Evolutionary conservation across 164 flowering plant genomes (phyloP).

Genomic region (Amborella trichopoda): DNA sequence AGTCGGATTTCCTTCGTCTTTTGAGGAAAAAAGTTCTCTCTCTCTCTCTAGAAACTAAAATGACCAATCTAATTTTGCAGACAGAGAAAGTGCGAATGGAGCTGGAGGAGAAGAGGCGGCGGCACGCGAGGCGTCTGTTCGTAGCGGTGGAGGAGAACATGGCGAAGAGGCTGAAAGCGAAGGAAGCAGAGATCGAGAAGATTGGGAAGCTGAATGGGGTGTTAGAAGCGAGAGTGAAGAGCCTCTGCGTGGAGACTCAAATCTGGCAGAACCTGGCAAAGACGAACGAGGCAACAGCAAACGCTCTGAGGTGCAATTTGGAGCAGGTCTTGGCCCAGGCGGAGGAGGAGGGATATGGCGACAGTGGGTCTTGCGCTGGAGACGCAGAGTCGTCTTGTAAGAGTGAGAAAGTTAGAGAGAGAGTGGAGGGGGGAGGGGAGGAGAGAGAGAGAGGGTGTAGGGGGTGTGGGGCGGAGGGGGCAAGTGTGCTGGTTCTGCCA

Average conservation of each 20-base stretch:
- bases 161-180: constrained; percentile 34
- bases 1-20: not conserved
- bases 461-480: constrained; percentile 24
- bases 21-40: too few relatives aligned
- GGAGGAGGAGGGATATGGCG: constrained; percentile 13
- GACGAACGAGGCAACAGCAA: constrained; percentile 65
- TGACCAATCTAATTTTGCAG: constrained; percentile 17
- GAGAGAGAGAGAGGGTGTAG: constrained; percentile 9
- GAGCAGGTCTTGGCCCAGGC: constrained; percentile 45
- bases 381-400: constrained; percentile 17
- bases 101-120: constrained; percentile 32
- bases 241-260: constrained; percentile 51
- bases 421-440: not conserved
- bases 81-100: constrained; percentile 48
- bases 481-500: constrained; percentile 48
- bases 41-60: too few relatives aligned
- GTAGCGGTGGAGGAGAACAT: constrained; percentile 32
- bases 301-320: constrained; percentile 40
- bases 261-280: constrained; percentile 69
- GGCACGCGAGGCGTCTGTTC: constrained; percentile 28
- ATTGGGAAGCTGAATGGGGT: constrained; percentile 47
- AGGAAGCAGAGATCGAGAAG: constrained; percentile 54
- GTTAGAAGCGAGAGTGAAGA: constrained; percentile 44
- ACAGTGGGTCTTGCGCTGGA: constrained; percentile 10
- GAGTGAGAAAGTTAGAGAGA: constrained; percentile 10